These are phyloP conservation scores for Firmiana major DNA, from an alignment of 345 rosid genomes.

Conservation along the genomic window DNA sequence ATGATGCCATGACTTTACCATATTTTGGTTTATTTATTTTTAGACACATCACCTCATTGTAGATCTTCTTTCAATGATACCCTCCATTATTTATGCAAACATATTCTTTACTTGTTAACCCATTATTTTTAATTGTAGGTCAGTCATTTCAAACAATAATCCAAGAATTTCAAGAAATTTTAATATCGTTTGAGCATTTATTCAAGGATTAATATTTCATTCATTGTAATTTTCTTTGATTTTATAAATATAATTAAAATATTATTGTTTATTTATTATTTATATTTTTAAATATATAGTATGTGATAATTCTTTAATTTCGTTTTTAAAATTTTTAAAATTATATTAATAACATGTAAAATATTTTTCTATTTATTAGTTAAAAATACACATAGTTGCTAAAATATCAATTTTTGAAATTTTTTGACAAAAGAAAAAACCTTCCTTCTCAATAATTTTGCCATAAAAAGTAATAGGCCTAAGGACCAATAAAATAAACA, in stretches of 20 bases:
- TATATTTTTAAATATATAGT: too few species aligned
- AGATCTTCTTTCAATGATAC: slow-evolving; percentile 3
- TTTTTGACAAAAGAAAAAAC: too few species aligned
- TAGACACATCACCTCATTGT: neutral
- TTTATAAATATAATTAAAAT: too few species aligned
- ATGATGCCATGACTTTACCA: neutral
- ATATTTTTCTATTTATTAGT: neutral
- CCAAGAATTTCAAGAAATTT: neutral
- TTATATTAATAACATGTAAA: too few species aligned
- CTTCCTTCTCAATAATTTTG: neutral
- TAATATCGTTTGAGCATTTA: neutral
- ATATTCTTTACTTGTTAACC: neutral
- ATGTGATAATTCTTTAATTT: too few species aligned
- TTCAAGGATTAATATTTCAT: neutral
- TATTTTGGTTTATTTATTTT: neutral
- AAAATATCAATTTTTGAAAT: too few species aligned
- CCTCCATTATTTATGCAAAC: neutral
- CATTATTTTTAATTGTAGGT: neutral
- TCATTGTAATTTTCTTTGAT: too few species aligned
- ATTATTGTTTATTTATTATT: too few species aligned
- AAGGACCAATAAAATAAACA: neutral
- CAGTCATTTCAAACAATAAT: neutral
- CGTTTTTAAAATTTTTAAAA: too few species aligned
- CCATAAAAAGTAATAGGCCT: too few species aligned
- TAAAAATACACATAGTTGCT: too few species aligned